Evolutionary conservation across 176 grass and related monocot genomes (phyloP), one percentile per base, ranked within the genome.

Genomic region (Thalia dealbata): DNA sequence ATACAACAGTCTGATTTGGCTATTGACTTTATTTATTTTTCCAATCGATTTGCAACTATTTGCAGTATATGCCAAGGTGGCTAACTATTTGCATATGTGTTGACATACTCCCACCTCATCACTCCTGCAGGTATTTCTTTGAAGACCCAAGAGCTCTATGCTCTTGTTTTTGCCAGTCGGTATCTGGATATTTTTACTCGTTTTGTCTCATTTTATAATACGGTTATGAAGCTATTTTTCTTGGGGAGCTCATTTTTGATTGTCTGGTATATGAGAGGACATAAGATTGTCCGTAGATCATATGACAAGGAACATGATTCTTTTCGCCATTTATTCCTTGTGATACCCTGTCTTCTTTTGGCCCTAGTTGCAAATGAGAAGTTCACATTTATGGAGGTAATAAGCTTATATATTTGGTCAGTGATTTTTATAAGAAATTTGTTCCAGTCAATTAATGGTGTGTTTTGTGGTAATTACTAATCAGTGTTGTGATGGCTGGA

Each of bases 131-230:
- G 95, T 41, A 77, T 99, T 84, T 99, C 95, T 78, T 72, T 99
- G 74, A 99, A 93, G 85, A 93, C 95, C 0, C 95, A 99, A 75
- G 90, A 99, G 81, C 81, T 93, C 24, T 99, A 99, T 72, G 87
- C 95, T 14, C 87, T 99, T 81, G 90, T 99, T 51, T 99, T 93
- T 79, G 87, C 85, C 64, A 79, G 90, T 67, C 90, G 90, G 15
- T 99, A 99, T 64, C 80, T 99, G 83, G 90, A 99, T 81, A 78
- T 99, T 62, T 93, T 99, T 29, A 52, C 82, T 55, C 78, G 83
- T 84, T 93, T 84, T 46, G 10, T 86, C 25, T 99, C 87, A 48
- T 56, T 93, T 25, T 93, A 99, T 74, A 99, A 99, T 65, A 91
- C 95, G 1, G 50, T 83, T 51, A 99, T 99, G 95, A 99, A 99